Percentiles rank a stretch among this genome's conserved stretches.
These are phyloP conservation scores for Firmiana major DNA, from an alignment of 345 rosid genomes.

Conservation along the genomic window DNA sequence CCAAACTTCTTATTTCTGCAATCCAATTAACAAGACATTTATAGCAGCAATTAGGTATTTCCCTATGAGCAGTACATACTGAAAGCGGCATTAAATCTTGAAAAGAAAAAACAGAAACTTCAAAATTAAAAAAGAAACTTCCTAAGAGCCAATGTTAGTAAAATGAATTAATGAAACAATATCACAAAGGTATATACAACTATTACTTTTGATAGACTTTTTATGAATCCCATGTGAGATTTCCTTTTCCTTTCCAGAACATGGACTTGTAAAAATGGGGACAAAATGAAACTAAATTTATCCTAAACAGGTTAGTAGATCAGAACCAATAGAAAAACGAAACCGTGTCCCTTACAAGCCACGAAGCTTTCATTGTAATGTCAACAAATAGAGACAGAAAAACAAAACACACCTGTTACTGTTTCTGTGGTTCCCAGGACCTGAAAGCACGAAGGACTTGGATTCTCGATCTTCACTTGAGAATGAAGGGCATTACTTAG, in stretches of 20 bases:
- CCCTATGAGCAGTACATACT: background rate
- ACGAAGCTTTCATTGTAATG: too few species aligned
- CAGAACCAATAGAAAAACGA: too few species aligned
- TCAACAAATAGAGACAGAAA: background rate
- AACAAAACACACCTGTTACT: slow-evolving; percentile 3
- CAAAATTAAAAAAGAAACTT: background rate
- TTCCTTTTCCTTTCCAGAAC: too few species aligned
- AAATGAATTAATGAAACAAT: background rate
- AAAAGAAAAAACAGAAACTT: background rate
- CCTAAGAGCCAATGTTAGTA: background rate
- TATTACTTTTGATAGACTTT: background rate
- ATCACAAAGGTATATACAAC: background rate
- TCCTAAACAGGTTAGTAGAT: too few species aligned
- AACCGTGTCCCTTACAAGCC: too few species aligned
- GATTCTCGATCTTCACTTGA: background rate
- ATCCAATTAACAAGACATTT: background rate
- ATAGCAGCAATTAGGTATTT: background rate
- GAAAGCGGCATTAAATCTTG: background rate
- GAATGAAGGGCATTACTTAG: background rate
- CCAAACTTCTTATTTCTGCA: background rate
- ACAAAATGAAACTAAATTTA: too few species aligned
- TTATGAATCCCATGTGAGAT: background rate
- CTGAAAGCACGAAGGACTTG: background rate
- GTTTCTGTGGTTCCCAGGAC: background rate
- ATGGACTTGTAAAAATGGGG: too few species aligned